phyloP scores from a whole-genome alignment of 345 rosid genomes.

The Citrus glauca region DNA sequence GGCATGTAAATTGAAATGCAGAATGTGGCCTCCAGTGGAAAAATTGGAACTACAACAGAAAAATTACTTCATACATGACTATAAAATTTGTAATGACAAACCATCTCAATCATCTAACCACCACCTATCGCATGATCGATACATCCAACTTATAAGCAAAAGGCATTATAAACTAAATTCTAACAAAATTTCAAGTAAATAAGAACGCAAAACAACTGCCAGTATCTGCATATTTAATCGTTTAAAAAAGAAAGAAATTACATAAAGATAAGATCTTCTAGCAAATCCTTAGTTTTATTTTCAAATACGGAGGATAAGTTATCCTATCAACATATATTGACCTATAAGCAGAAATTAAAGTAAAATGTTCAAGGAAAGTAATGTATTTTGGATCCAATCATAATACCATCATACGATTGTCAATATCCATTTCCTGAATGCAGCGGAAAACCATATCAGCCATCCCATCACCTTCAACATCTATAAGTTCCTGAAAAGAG shows the following conservation, averaged over 20 bases:
- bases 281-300: background rate
- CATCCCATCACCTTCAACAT: conserved; percentile 99
- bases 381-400: background rate
- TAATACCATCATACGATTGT: conserved; percentile 90
- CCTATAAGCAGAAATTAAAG: background rate
- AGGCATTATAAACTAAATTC: background rate
- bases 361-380: background rate
- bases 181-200: background rate
- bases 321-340: background rate
- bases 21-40: background rate
- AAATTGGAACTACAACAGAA: background rate
- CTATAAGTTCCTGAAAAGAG: conserved; percentile 74
- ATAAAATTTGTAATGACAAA: background rate
- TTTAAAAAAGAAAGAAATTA: background rate
- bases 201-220: background rate
- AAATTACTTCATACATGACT: background rate
- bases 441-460: conserved; percentile 99
- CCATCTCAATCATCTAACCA: background rate
- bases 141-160: background rate
- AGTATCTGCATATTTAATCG: background rate
- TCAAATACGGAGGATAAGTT: background rate
- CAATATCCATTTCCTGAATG: conserved; percentile 99
- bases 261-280: background rate
- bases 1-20: background rate
- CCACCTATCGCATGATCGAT: background rate